These are phyloP conservation scores for Basipetospora chlamydospora DNA, from an alignment of 2,329 filamentous ascomycete species.

Conservation along the genomic window DNA sequence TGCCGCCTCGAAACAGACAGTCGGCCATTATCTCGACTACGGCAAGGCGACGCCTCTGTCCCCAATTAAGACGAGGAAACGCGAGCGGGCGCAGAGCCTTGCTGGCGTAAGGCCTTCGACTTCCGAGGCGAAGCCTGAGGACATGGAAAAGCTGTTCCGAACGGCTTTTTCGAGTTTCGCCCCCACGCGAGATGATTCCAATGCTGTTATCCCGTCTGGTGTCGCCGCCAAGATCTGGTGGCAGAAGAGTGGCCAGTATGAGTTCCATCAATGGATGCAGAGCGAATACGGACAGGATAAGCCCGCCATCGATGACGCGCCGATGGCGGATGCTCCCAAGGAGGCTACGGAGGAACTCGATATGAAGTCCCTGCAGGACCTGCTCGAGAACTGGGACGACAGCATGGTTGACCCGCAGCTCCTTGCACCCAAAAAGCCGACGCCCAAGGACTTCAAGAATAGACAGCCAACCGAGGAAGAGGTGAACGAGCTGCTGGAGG, in stretches of 20 bases:
- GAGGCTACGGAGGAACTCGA: constrained; percentile 27
- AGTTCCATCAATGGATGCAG: constrained; percentile 1
- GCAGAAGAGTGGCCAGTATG: constrained; percentile 44
- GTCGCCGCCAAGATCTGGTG: constrained; percentile 61
- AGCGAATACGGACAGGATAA: constrained; percentile 14
- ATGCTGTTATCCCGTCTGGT: constrained; percentile 53
- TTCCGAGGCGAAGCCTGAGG: constrained; percentile 43
- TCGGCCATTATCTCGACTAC: constrained; percentile 58
- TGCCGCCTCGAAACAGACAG: constrained; percentile 48
- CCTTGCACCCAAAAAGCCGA: constrained; percentile 34
- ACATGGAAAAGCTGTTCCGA: constrained; percentile 61
- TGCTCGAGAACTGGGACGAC: constrained; percentile 45
- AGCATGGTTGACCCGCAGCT: constrained; percentile 42
- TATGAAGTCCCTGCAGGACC: constrained; percentile 35
- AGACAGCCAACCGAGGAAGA: constrained; percentile 58
- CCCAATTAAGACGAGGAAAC: constrained; percentile 46
- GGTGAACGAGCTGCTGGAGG: constrained; percentile 53
- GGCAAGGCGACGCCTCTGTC: constrained; percentile 45
- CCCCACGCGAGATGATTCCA: constrained; percentile 58
- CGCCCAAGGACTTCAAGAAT: constrained; percentile 36
- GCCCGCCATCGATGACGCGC: constrained; percentile 21
- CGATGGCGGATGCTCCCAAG: constrained; percentile 18
- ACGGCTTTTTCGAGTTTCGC: constrained; percentile 71
- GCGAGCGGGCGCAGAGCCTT: constrained; percentile 56
- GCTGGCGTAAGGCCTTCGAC: constrained; percentile 43